Percentiles rank a stretch among this genome's conserved stretches.
Conservation (phyloP, 257 asterid genomes). For the Solanum lycopersicoides region DNA sequence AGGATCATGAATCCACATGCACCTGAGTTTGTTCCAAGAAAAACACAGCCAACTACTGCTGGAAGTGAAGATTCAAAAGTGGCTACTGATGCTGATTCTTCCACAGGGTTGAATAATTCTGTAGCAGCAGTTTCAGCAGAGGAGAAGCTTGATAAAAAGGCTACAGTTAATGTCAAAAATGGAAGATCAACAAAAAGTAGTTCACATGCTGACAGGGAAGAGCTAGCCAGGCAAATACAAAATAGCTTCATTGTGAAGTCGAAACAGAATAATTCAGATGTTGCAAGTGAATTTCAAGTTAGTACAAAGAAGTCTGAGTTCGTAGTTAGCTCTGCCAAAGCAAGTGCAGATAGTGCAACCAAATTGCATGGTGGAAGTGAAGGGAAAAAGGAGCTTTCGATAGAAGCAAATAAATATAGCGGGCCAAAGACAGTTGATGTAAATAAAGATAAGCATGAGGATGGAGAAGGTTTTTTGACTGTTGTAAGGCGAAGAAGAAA, state of each 20-base stretch:
- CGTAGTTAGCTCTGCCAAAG: slow-evolving; percentile 54
- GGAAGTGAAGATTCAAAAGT: slow-evolving; percentile 37
- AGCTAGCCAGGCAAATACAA: slow-evolving; percentile 85
- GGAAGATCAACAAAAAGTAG: slow-evolving; percentile 36
- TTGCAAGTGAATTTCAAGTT: slow-evolving; percentile 22
- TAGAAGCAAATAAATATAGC: slow-evolving; percentile 22
- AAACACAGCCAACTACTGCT: slow-evolving; percentile 40
- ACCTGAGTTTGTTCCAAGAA: slow-evolving; percentile 79
- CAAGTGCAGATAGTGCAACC: slow-evolving; percentile 65
- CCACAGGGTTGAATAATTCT: slow-evolving; percentile 23
- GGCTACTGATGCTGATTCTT: slow-evolving; percentile 27
- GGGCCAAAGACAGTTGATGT: slow-evolving; percentile 16
- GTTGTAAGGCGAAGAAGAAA: slow-evolving; percentile 82
- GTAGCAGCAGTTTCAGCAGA: slow-evolving; percentile 22
- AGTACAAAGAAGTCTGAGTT: slow-evolving; percentile 36
- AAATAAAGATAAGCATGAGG: slow-evolving; percentile 35
- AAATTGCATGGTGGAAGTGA: slow-evolving; percentile 61
- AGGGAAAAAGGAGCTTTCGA: slow-evolving; percentile 17
- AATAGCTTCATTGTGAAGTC: slow-evolving; percentile 93
- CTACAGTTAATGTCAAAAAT: slow-evolving; percentile 19
- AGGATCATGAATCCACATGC: slow-evolving; percentile 93
- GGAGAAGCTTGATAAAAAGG: slow-evolving; percentile 36
- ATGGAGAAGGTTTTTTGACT: slow-evolving; percentile 84
- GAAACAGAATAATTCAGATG: slow-evolving; percentile 60
- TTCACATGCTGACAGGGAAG: slow-evolving; percentile 72